Evolutionary conservation across 73 alveolate genomes (phyloP), one percentile per base, ranked within the genome.

Genomic region (Paramecium sexaurelia): DNA sequence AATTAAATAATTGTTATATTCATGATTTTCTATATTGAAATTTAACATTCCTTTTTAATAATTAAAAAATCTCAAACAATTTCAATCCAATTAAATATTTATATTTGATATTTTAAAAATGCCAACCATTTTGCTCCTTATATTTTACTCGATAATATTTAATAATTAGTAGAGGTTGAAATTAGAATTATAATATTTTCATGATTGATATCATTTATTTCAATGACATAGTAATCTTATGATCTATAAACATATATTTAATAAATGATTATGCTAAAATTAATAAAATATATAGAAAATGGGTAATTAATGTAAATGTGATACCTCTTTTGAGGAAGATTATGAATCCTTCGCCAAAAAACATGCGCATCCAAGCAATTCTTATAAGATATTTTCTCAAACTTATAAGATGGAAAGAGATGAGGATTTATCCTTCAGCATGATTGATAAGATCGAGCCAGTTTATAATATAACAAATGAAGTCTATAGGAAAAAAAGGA

Each of bases 241-340:
- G n/a, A n/a, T n/a, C n/a, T n/a, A n/a, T n/a, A 10, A 51, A 17
- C 17, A 51, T 51, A 51, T 51, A 51, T 3, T 35, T 51, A 51
- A 17, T 1, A 51, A 17, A 51, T 51, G 67, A 51, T 51, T 51
- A 51, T 51, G 19, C 67, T n/a, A 51, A 51, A 17, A n/a, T 51
- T 51, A 51, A 51, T 51, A 51, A 51, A 61, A 29, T 61, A 61
- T 61, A 61, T 61, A 29, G 83, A 61, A 61, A 61, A 61, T 61
- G 83, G 83, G 83, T 32, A 61, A 61, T 32, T 19, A 61, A 29
- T 61, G 83, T 61, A 61, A 32, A 61, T 32, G 24, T 61, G 83
- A 61, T 61, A 26, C 83, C 7, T 61, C 47, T 61, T 61, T 61
- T 61, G 83, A 61, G 10, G 83, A 61, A 61, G 83, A 61, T 29